A percentile compares a stretch with the other conserved stretches of the same genome.
phyloP scores from a whole-genome alignment of 805 yeast genomes.

The Candida loeiensis region DNA sequence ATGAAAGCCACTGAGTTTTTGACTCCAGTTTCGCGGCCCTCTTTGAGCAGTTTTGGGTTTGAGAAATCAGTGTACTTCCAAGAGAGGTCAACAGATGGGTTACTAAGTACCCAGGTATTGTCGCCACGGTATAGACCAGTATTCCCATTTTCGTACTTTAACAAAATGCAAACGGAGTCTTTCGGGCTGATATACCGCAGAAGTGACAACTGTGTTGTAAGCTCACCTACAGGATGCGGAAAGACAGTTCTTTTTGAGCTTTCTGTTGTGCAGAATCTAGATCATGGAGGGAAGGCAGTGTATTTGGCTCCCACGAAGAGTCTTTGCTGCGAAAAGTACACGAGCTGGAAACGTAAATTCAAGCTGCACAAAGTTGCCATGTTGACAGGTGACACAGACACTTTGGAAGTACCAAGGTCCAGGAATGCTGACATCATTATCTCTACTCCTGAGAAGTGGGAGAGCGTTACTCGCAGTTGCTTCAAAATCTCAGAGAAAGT shows the following conservation, averaged over 20 bases:
- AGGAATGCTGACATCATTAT: constrained; percentile 50
- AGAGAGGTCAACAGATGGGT: not conserved
- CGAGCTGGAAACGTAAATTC: constrained; percentile 46
- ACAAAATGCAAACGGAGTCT: constrained; percentile 49
- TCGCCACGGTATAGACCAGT: constrained; percentile 1
- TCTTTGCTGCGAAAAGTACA: constrained; percentile 47
- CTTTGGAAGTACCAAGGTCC: constrained; percentile 24
- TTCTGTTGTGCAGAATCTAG: constrained; percentile 40
- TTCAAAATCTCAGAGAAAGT: constrained; percentile 31
- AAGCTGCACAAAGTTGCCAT: constrained; percentile 42
- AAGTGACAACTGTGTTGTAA: constrained; percentile 42
- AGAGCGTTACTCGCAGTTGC: constrained; percentile 28
- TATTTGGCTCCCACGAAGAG: constrained; percentile 63
- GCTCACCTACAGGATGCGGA: constrained; percentile 56
- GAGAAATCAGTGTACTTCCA: not conserved
- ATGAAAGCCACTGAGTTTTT: too few species aligned
- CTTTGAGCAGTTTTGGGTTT: not conserved
- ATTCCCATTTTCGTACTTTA: constrained; percentile 32
- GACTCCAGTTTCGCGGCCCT: not conserved
- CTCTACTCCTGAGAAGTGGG: constrained; percentile 65
- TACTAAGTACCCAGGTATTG: not conserved
- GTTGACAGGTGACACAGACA: constrained; percentile 55
- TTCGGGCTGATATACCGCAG: constrained; percentile 34
- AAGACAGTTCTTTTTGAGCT: constrained; percentile 54
- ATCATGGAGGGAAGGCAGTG: constrained; percentile 28